Conservation (phyloP, 1,139 yeast genomes). For the Martiniozyma asiatica region DNA sequence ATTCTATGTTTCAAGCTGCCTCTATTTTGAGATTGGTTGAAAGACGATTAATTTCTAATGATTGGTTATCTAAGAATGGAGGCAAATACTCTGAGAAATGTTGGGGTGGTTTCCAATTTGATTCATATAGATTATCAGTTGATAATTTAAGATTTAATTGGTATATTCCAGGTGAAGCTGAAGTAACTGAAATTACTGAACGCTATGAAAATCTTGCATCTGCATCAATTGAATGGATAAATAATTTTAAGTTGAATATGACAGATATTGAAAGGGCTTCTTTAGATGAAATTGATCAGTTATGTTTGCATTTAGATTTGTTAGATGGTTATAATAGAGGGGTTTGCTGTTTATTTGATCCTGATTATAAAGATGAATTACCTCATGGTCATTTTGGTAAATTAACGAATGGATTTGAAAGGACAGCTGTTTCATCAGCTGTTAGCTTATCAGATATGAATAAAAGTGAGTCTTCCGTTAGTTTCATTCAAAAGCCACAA, state of each 20-base stretch:
- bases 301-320: conserved; percentile 15
- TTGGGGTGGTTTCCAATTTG: conserved; percentile 68
- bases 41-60: conserved; percentile 37
- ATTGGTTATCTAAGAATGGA: conserved; percentile 21
- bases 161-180: conserved; percentile 56
- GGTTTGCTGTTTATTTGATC: conserved; percentile 64
- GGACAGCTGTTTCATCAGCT: conserved; percentile 10
- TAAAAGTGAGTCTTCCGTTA: background rate
- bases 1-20: conserved; percentile 54
- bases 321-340: conserved; percentile 51
- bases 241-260: conserved; percentile 16
- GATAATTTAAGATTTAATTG: conserved; percentile 51
- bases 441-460: conserved; percentile 10
- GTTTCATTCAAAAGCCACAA: no score
- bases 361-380: conserved; percentile 26
- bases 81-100: conserved; percentile 33
- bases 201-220: conserved; percentile 42
- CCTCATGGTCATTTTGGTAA: conserved; percentile 7
- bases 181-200: conserved; percentile 50
- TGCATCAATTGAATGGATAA: conserved; percentile 30
- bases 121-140: conserved; percentile 27
- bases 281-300: conserved; percentile 17
- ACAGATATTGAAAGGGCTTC: conserved; percentile 16
- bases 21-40: conserved; percentile 51
- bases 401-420: conserved; percentile 1